phyloP scores from a whole-genome alignment of 805 yeast species.

The Henningerozyma blattae region DNA sequence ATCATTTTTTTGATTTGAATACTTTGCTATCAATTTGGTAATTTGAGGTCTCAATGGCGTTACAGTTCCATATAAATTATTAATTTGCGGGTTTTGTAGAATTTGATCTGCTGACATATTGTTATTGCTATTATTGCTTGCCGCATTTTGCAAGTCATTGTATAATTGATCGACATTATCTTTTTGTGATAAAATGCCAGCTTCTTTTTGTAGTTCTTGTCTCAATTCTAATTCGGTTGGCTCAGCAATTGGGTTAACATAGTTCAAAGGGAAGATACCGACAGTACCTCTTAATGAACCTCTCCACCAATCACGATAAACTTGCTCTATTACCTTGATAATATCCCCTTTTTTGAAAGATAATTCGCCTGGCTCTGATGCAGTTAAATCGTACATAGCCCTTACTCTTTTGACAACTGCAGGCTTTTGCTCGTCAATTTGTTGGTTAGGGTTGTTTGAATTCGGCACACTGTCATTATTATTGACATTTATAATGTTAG shows the following conservation, averaged over 20 bases:
- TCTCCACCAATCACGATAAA: conserved; percentile 91
- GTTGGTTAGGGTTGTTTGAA: conserved; percentile 5
- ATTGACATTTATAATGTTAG: neutral
- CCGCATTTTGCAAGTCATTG: conserved; percentile 20
- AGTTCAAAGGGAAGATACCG: conserved; percentile 89
- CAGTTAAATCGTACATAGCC: conserved; percentile 71
- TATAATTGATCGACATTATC: conserved; percentile 57
- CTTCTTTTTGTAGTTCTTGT: conserved; percentile 39
- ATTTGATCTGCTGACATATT: conserved; percentile 25
- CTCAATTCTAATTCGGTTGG: conserved; percentile 49
- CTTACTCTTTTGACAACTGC: conserved; percentile 51
- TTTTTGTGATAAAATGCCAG: conserved; percentile 38
- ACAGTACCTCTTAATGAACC: conserved; percentile 71
- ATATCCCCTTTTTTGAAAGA: conserved; percentile 81
- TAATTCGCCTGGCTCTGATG: conserved; percentile 77
- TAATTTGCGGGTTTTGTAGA: conserved; percentile 53
- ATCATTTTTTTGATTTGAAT: conserved; percentile 68
- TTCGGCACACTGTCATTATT: neutral
- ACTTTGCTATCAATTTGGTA: conserved; percentile 65
- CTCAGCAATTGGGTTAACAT: conserved; percentile 68
- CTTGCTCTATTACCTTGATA: conserved; percentile 76
- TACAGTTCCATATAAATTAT: conserved; percentile 57
- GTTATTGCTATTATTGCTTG: conserved; percentile 6
- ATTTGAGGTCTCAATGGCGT: conserved; percentile 64
- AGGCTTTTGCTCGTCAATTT: conserved; percentile 4